Base-by-base conservation (phyloP, 2,329 filamentous ascomycete species). In the Fusarium pininemorale region DNA sequence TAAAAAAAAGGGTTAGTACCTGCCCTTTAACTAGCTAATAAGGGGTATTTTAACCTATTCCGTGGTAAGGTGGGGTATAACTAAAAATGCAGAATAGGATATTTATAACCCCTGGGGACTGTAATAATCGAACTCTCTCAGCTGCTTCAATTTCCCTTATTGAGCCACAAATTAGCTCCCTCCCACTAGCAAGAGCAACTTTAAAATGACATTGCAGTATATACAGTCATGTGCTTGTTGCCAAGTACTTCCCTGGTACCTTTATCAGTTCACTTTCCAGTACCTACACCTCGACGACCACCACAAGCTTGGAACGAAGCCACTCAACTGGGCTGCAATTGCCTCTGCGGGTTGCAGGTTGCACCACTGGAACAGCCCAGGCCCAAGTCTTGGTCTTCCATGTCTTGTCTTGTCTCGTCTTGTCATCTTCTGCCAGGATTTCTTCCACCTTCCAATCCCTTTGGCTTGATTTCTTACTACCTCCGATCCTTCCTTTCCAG, bases 111-210 rank as follows among this genome's bases (percentile, higher is more conserved):
- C 24, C 24, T 26, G 24, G 24, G 24, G 24, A 26, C 24, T 26
- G 24, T 26, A 63, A 56, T 56, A 58, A 56, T 67, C 26, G 58
- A 67, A 61, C 45, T 67, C 66, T 58, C 51, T 67, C 63, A 44
- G 56, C 53, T 50, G 32, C 50, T 67, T 71, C 71, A 73, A 75
- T 75, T 74, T 70, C 69, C 72, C 61, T 65, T 64, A 42, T 71
- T 65, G 69, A 75, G 72, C 69, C 72, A 75, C 72, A 75, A 73
- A 63, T 57, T 51, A 73, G 72, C 60, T 69, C 68, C 66, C 66
- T 70, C 58, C 45, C 66, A 44, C 45, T 70, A 68, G 56, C 42
- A 59, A 70, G 44, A 53, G 66, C 32, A 53, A 70, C 67, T 66
- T 59, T 22, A 54, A 44, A 54, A 54, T 28, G 26, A 70, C 67